A percentile compares a stretch with the other conserved stretches of the same genome.
Conservation (phyloP, 495 filamentous ascomycete genomes). For the Acidiella bohemica region DNA sequence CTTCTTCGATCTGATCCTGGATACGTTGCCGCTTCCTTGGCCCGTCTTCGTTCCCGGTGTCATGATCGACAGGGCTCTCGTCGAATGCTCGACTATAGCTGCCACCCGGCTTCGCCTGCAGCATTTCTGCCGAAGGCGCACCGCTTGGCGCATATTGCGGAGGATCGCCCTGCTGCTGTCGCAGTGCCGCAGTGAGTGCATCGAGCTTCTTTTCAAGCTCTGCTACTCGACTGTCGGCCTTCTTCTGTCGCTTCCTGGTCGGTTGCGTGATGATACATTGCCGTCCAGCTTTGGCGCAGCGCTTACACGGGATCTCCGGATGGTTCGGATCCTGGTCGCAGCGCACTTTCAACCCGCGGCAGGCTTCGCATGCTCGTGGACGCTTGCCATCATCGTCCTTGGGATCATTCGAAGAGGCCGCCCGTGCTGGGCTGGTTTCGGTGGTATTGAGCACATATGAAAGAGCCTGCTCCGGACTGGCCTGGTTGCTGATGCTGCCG, state of each 20-base stretch:
- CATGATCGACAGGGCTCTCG: background rate
- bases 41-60: background rate
- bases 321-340: slow-evolving; percentile 63
- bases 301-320: slow-evolving; percentile 56
- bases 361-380: slow-evolving; percentile 83
- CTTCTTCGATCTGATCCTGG: slow-evolving; percentile 1
- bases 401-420: background rate
- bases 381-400: slow-evolving; percentile 45
- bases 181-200: slow-evolving; percentile 63
- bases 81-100: slow-evolving; percentile 5
- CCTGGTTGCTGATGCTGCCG: slow-evolving; percentile 5
- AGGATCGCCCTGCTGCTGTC: slow-evolving; percentile 33
- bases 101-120: slow-evolving; percentile 6
- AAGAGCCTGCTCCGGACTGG: background rate
- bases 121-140: slow-evolving; percentile 18
- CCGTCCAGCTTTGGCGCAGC: slow-evolving; percentile 73
- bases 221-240: slow-evolving; percentile 79
- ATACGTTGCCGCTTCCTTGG: slow-evolving; percentile 11
- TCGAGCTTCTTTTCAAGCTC: slow-evolving; percentile 94
- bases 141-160: slow-evolving; percentile 26
- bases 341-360: slow-evolving; percentile 76
- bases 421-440: background rate
- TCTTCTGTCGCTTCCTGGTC: slow-evolving; percentile 79
- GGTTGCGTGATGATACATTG: slow-evolving; percentile 71
- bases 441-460: background rate